phyloP scores from a whole-genome alignment of 768 basidiomycete species.

The Scleroderma citrinum region DNA sequence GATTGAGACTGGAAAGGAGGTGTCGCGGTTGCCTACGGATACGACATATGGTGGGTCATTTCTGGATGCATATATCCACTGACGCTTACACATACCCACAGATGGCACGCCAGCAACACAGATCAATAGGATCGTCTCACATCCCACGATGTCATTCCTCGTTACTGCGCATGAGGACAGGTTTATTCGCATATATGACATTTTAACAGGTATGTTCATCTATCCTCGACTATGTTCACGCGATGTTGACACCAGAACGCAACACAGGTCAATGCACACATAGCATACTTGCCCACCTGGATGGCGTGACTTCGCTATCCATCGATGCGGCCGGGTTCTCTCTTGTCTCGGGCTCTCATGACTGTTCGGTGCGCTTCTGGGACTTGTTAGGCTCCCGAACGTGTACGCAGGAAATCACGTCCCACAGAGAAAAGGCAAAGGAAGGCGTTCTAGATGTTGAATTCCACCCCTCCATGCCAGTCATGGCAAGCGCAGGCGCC shows the following conservation, averaged over 20 bases:
- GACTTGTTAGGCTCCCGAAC: conserved; percentile 74
- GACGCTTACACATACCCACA: conserved; percentile 20
- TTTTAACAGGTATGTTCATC: conserved; percentile 58
- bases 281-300: conserved; percentile 86
- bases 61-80: background rate
- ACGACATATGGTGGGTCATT: conserved; percentile 46
- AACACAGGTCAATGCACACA: conserved; percentile 75
- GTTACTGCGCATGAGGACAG: conserved; percentile 94
- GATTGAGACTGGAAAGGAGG: conserved; percentile 80
- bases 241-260: conserved; percentile 8
- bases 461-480: conserved; percentile 75
- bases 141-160: conserved; percentile 84
- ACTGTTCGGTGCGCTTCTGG: conserved; percentile 95
- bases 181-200: conserved; percentile 85
- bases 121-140: conserved; percentile 81
- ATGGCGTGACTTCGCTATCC: conserved; percentile 86
- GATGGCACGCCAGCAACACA: conserved; percentile 75
- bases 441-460: conserved; percentile 90
- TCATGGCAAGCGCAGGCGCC: conserved; percentile 92
- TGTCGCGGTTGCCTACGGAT: conserved; percentile 54
- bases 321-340: conserved; percentile 84
- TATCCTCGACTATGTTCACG: background rate
- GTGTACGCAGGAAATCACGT: conserved; percentile 85
- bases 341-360: conserved; percentile 86
- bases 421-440: conserved; percentile 82